Base-by-base conservation (phyloP, 1,284 basidiomycete genomes). In the Cystobasidium sp. region DNA sequence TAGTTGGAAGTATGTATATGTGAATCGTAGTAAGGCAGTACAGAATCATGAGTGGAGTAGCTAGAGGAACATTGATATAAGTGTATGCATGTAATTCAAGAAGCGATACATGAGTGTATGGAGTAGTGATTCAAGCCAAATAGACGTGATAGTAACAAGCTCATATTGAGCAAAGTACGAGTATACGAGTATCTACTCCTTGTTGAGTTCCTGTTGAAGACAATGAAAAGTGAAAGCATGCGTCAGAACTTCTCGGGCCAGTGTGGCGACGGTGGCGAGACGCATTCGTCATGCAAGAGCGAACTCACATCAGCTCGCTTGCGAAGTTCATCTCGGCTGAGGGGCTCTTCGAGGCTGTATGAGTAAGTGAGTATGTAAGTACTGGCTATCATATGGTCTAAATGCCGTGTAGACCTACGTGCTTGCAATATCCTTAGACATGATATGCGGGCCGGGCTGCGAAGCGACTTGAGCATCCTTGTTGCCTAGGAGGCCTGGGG, bases 281-380 rank as follows among this genome's bases (percentile, higher is more conserved):
- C 47, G 16, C 12, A 1, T 14, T 49, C 41, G 24, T 22, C 53
- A 39, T 12, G 10, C 14, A n/a, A 16, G 46, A 20, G 16, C 44
- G 20, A 24, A 39, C 70, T 73, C 52, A 73, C 70, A n/a, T 73
- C 70, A 24, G 70, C 70, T 22, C 70, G 62, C 31, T 65, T 64
- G 22, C 63, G 47, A n/a, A 73, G 70, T 44, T 73, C 70, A n/a
- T 73, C 70, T 43, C 70, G 62, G 53, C 70, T 73, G 49, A 46
- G 51, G 9, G 70, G 70, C 51, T 65, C 70, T 31, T 73, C 70
- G 63, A 73, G 70, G 37, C 69, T 71, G 68, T 39, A n/a, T n/a
- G n/a, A n/a, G n/a, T n/a, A n/a, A n/a, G n/a, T n/a, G n/a, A n/a
- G n/a, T n/a, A n/a, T n/a, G n/a, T n/a, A n/a, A n/a, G n/a, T n/a